Evolutionary conservation across 371 early-diverging fungal genomes (phyloP).

Genomic region (Apophysomyces ossiformis): DNA sequence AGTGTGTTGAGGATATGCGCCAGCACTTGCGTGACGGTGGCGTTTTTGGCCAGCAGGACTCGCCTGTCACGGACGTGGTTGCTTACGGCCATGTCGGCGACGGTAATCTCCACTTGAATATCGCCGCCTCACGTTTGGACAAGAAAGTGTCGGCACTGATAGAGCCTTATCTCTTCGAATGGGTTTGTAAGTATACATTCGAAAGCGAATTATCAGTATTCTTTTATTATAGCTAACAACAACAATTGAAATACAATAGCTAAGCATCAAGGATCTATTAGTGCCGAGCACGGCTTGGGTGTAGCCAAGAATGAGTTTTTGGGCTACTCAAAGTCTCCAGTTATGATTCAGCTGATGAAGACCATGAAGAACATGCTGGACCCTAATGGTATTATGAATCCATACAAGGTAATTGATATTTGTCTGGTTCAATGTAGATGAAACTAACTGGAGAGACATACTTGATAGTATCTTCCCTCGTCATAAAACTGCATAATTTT

Average conservation of each 20-base stretch:
- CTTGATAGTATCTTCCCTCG: constrained; percentile 23
- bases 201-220: background rate
- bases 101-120: constrained; percentile 93
- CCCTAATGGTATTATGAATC: constrained; percentile 87
- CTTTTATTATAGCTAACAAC: background rate
- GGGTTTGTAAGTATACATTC: constrained; percentile 62
- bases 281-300: constrained; percentile 83
- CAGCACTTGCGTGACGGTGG: constrained; percentile 63
- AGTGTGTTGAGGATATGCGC: constrained; percentile 81
- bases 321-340: constrained; percentile 66
- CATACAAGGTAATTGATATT: constrained; percentile 63
- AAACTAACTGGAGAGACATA: background rate
- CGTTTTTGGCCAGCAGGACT: constrained; percentile 56
- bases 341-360: constrained; percentile 76
- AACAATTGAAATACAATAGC: constrained; percentile 32
- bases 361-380: constrained; percentile 78
- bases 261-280: constrained; percentile 76
- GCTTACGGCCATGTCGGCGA: constrained; percentile 95
- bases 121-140: constrained; percentile 71
- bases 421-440: background rate
- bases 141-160: constrained; percentile 66
- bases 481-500: constrained; percentile 14
- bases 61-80: constrained; percentile 71
- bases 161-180: constrained; percentile 95
- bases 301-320: constrained; percentile 72